A percentile compares a stretch with the other conserved stretches of the same genome.
These are phyloP conservation scores for Pholiota molesta DNA, from an alignment of 768 basidiomycete genomes.

Conservation along the genomic window DNA sequence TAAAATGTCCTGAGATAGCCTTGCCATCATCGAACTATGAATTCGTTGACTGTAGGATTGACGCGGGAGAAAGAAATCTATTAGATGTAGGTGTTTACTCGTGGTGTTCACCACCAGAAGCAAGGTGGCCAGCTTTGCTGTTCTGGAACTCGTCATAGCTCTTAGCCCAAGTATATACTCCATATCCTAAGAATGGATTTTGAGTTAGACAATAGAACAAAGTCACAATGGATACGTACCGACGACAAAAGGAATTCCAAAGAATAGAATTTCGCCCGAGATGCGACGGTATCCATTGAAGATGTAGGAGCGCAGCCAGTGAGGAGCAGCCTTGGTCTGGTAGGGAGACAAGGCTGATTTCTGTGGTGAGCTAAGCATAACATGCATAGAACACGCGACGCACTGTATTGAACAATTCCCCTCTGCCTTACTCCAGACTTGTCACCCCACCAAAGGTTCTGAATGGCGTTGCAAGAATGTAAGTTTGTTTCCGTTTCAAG, in stretches of 20 bases:
- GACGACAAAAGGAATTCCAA: slow-evolving; percentile 71
- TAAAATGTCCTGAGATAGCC: not conserved
- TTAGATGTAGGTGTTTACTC: slow-evolving; percentile 27
- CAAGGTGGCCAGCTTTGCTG: slow-evolving; percentile 82
- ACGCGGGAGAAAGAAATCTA: slow-evolving; percentile 17
- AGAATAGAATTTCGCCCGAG: slow-evolving; percentile 75
- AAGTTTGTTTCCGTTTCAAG: slow-evolving; percentile 3
- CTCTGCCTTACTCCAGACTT: slow-evolving; percentile 60
- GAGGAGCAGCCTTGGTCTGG: slow-evolving; percentile 72
- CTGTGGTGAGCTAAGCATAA: slow-evolving; percentile 2
- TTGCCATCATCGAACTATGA: not conserved
- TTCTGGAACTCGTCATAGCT: slow-evolving; percentile 65
- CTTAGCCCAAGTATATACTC: slow-evolving; percentile 80
- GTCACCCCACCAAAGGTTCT: slow-evolving; percentile 95
- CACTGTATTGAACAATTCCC: slow-evolving; percentile 83
- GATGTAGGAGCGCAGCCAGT: slow-evolving; percentile 72
- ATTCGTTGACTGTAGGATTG: not conserved
- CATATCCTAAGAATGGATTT: slow-evolving; percentile 57
- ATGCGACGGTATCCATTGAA: slow-evolving; percentile 88
- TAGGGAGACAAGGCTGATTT: slow-evolving; percentile 78
- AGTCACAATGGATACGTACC: slow-evolving; percentile 52
- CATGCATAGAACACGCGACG: slow-evolving; percentile 33
- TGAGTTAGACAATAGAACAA: not conserved
- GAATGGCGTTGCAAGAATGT: slow-evolving; percentile 8
- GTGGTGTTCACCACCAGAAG: slow-evolving; percentile 39